A percentile compares a stretch with the other conserved stretches of the same genome.
phyloP scores from a whole-genome alignment of 2,329 filamentous ascomycete genomes.

The Ustulina deusta region DNA sequence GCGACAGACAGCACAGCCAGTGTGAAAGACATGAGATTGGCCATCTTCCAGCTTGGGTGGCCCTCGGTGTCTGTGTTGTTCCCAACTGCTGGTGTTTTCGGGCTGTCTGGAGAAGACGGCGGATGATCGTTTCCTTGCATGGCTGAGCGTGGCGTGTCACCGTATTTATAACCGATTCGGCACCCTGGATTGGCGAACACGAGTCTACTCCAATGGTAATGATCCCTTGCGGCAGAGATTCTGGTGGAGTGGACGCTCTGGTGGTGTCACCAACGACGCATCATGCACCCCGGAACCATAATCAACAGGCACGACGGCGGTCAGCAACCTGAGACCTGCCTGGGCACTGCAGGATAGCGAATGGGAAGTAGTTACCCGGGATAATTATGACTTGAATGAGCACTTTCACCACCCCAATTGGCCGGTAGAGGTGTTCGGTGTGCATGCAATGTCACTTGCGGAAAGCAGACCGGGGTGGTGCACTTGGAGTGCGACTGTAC shows the following conservation, averaged over 20 bases:
- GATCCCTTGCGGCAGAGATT: not conserved
- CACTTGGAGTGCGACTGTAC: too few relatives aligned
- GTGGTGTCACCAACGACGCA: conserved; percentile 4
- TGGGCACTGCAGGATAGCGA: not conserved
- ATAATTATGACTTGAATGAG: not conserved
- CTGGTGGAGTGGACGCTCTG: not conserved
- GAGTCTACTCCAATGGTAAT: not conserved
- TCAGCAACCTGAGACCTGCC: not conserved
- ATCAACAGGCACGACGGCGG: not conserved
- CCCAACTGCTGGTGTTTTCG: not conserved
- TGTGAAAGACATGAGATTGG: conserved; percentile 28
- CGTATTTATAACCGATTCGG: conserved; percentile 28
- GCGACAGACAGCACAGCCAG: conserved; percentile 39
- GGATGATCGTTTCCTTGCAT: not conserved
- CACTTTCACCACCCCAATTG: not conserved
- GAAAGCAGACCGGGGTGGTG: not conserved
- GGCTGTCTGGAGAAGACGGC: not conserved
- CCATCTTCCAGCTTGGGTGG: conserved; percentile 40
- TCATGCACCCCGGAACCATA: not conserved
- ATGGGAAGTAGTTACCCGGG: conserved; percentile 5
- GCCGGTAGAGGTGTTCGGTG: not conserved
- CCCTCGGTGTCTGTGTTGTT: not conserved
- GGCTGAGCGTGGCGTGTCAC: not conserved
- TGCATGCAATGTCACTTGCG: not conserved
- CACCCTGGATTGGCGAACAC: not conserved